These are phyloP conservation scores for Sugiyamaella chiloensis DNA, from an alignment of 805 yeast genomes.

Conservation along the genomic window DNA sequence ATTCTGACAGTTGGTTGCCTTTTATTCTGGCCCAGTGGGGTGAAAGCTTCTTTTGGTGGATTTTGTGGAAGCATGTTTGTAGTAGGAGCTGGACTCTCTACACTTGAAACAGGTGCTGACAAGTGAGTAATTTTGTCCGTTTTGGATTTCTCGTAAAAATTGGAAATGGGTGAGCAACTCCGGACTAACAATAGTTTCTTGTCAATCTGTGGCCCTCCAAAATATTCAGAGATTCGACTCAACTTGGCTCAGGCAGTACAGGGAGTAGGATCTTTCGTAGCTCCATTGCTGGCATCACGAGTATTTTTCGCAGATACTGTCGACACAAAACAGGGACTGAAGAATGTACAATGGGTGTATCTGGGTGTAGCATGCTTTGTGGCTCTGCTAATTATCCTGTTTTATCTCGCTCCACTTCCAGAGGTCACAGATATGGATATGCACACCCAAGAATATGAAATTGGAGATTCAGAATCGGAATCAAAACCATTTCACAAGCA, in stretches of 20 bases:
- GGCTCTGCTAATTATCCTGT: constrained; percentile 2
- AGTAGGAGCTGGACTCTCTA: not conserved
- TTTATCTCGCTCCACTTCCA: constrained; percentile 1
- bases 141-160: too few species aligned
- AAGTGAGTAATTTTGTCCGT: too few species aligned
- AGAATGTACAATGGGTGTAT: constrained; percentile 7
- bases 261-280: constrained; percentile 5
- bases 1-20: not conserved
- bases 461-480: not conserved
- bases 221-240: constrained; percentile 6
- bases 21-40: not conserved
- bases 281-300: constrained; percentile 3
- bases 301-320: constrained; percentile 5
- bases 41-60: not conserved
- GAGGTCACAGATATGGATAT: constrained; percentile 8
- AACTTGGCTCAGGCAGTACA: constrained; percentile 4
- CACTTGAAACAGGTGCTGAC: not conserved
- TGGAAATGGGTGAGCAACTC: too few species aligned
- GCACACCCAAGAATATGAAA: not conserved
- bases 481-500: not conserved
- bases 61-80: not conserved
- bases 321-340: not conserved
- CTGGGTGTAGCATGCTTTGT: constrained; percentile 5
- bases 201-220: not conserved
- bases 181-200: not conserved